phyloP scores from a whole-genome alignment of 2,329 filamentous ascomycete genomes.

The Cladobotryum protrusum region DNA sequence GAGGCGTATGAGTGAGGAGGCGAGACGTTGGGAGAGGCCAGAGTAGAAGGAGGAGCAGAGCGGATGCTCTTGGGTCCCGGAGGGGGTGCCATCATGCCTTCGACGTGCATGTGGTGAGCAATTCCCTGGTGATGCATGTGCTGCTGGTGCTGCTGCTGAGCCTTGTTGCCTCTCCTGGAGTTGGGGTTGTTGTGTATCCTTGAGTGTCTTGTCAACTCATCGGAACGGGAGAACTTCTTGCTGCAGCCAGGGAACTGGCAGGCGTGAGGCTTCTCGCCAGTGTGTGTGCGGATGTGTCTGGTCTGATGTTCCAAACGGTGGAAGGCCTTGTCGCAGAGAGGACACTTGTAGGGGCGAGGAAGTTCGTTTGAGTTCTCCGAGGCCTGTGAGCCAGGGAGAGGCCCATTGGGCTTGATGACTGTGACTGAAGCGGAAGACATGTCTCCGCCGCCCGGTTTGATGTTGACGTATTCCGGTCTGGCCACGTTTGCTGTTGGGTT shows the following conservation, averaged over 20 bases:
- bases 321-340: slow-evolving; percentile 96
- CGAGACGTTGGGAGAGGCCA: slow-evolving; percentile 92
- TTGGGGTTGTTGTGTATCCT: slow-evolving; percentile 99
- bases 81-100: slow-evolving; percentile 73
- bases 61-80: slow-evolving; percentile 71
- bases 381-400: slow-evolving; percentile 54
- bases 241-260: slow-evolving; percentile 94
- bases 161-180: slow-evolving; percentile 87
- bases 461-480: slow-evolving; percentile 19
- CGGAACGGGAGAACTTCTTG: slow-evolving; percentile 93
- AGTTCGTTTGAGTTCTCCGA: slow-evolving; percentile 60
- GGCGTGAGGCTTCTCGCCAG: slow-evolving; percentile 94
- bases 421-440: slow-evolving; percentile 48
- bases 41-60: slow-evolving; percentile 78
- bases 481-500: slow-evolving; percentile 43
- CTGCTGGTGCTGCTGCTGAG: slow-evolving; percentile 37
- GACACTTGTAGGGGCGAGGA: slow-evolving; percentile 95
- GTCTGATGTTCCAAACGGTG: slow-evolving; percentile 94
- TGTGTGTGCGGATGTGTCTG: slow-evolving; percentile 90
- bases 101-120: slow-evolving; percentile 39
- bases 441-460: slow-evolving; percentile 32
- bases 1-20: slow-evolving; percentile 83
- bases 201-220: slow-evolving; percentile 94
- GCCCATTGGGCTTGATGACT: slow-evolving; percentile 57
- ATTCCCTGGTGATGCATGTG: slow-evolving; percentile 33